Evolutionary conservation across 73 alveolate genomes (phyloP).

Genomic region (Blepharisma stoltei): DNA sequence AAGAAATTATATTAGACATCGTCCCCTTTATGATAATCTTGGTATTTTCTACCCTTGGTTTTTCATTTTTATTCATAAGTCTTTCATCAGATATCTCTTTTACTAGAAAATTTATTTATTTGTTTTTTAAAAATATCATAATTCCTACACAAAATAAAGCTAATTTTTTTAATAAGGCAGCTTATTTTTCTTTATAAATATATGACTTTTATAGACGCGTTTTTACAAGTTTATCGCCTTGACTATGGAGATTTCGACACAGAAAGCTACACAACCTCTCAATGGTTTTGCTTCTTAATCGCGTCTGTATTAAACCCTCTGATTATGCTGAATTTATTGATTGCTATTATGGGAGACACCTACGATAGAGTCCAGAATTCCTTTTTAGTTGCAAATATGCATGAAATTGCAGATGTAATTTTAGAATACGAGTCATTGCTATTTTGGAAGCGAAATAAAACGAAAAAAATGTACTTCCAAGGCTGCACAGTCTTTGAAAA

Average conservation of each 20-base stretch:
- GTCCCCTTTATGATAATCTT: not conserved
- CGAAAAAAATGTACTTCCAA: not conserved
- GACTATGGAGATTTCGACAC: not conserved
- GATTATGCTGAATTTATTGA: conserved; percentile 7
- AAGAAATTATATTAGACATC: not conserved
- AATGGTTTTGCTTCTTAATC: conserved; percentile 25
- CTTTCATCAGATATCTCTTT: not conserved
- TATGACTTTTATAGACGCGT: too few relatives aligned
- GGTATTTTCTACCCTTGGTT: not conserved
- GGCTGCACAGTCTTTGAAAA: not conserved
- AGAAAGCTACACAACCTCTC: not conserved
- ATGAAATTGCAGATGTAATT: not conserved
- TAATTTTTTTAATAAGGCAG: too few relatives aligned
- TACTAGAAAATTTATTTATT: too few relatives aligned
- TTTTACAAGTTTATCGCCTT: not conserved
- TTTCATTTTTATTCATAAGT: not conserved
- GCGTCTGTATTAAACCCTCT: not conserved
- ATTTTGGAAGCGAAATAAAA: conserved; percentile 6
- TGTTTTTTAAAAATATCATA: too few relatives aligned
- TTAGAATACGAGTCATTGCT: not conserved
- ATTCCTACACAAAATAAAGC: too few relatives aligned
- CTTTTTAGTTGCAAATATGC: not conserved
- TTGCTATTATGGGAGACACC: conserved; percentile 13
- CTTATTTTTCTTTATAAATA: too few relatives aligned
- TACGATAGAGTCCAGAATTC: conserved; percentile 16